Evolutionary conservation across 1,284 basidiomycete genomes (phyloP).

Genomic region (Cryptococcus maquisensis): DNA sequence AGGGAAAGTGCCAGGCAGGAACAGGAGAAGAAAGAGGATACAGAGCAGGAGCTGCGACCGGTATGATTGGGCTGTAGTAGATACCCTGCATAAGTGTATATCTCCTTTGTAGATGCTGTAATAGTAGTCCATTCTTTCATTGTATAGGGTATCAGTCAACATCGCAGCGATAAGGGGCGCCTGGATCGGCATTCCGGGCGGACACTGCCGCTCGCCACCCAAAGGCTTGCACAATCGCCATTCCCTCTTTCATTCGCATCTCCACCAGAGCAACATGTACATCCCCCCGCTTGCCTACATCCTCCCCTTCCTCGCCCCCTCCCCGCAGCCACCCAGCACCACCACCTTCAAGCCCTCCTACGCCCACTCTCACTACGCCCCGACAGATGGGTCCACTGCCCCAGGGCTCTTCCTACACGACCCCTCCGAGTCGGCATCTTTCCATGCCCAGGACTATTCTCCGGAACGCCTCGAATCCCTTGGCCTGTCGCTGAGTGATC

Average conservation of each 20-base stretch:
- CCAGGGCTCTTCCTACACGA: slow-evolving; percentile 23
- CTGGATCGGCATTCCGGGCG: neutral
- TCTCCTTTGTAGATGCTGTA: neutral
- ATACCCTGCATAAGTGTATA: no score
- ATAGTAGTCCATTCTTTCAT: neutral
- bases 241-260: neutral
- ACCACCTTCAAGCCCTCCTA: slow-evolving; percentile 32
- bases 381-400: neutral
- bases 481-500: neutral
- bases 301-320: slow-evolving; percentile 21
- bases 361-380: slow-evolving; percentile 27
- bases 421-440: slow-evolving; percentile 11
- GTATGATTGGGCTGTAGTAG: neutral
- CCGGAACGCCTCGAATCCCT: neutral
- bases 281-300: slow-evolving; percentile 19
- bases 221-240: neutral
- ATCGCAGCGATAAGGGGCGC: neutral
- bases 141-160: no score
- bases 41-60: slow-evolving; percentile 2
- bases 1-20: slow-evolving; percentile 2
- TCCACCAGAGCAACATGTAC: slow-evolving; percentile 35
- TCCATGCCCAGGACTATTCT: slow-evolving; percentile 15
- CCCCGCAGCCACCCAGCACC: slow-evolving; percentile 2
- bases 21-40: slow-evolving; percentile 9
- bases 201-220: neutral